Evolutionary conservation across 768 basidiomycete species (phyloP).

Genomic region (Phallus indusiatus): DNA sequence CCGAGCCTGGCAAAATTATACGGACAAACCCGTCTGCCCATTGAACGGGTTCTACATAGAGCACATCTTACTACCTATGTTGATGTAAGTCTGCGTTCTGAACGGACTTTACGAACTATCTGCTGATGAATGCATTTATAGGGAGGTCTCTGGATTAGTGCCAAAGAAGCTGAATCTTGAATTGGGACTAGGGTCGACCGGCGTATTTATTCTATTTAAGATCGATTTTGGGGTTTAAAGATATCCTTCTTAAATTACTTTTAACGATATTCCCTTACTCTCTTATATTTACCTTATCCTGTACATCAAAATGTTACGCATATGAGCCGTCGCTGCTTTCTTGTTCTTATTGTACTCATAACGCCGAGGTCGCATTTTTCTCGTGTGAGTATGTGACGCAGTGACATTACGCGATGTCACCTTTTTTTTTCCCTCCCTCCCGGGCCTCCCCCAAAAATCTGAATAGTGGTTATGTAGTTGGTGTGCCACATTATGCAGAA

Average conservation of each 20-base stretch:
- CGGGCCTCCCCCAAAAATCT: not conserved
- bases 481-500: too few relatives aligned
- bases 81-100: slow-evolving; percentile 9
- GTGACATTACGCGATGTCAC: not conserved
- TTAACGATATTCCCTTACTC: too few relatives aligned
- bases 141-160: slow-evolving; percentile 7
- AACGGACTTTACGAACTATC: not conserved
- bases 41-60: slow-evolving; percentile 13
- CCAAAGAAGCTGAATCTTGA: not conserved
- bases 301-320: too few relatives aligned
- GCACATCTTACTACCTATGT: slow-evolving; percentile 14
- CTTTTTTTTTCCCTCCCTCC: not conserved
- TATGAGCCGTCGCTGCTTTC: too few relatives aligned
- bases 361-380: too few relatives aligned
- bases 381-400: too few relatives aligned
- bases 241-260: too few relatives aligned
- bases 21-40: slow-evolving; percentile 4
- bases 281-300: too few relatives aligned
- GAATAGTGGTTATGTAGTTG: not conserved
- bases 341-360: too few relatives aligned
- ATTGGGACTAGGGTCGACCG: too few relatives aligned
- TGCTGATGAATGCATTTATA: not conserved
- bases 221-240: too few relatives aligned
- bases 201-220: too few relatives aligned
- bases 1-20: not conserved